Evolutionary conservation across 73 alveolate species (phyloP), one percentile per base, ranked within the genome.

Genomic region (Symbiodinium natans): DNA sequence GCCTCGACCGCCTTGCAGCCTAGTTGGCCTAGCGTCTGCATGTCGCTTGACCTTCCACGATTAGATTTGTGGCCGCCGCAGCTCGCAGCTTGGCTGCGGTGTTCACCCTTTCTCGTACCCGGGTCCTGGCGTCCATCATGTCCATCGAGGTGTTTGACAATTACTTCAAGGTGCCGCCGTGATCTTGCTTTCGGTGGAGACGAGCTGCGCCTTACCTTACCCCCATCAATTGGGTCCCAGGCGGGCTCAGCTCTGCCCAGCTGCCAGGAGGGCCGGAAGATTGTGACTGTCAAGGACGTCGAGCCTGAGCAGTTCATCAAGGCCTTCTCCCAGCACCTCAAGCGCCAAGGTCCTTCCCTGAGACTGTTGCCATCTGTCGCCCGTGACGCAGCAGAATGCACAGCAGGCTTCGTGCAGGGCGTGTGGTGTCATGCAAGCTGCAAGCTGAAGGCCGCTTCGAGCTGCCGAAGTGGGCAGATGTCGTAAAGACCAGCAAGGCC

Each of bases 401-500:
- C 59, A 9, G 21, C 59, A 6, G 59, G 59, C 6, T 68, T 68
- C 10, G 82, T 29, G 11, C 82, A 68, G 82, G 38, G 31, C 82
- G 59, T 13, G 59, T 46, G 59, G 13, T 6, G 6, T 46, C 21
- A 46, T 46, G 59, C n/a, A n/a, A n/a, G n/a, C 59, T 46, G 92
- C 92, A 38, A 25, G 34, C 29, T 83, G 5, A 27, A 77, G 98
- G 98, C 39, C 98, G 98, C 54, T 92, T 92, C 46, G 98, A 92
- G 98, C 59, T 92, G 92, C 98, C 98, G 42, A 92, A 92, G 98
- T 92, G 98, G 98, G 98, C 98, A 4, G 98, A 92, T 38, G 98
- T 92, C 71, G 98, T 92, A 29, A 92, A 92, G 98, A 92, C 98
- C 59, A 80, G 98, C 52, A 74, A 74, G 84, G 84, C 84, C 6